Evolutionary conservation across 768 basidiomycete genomes (phyloP), one percentile per base, ranked within the genome.

Genomic region (Royoungia palumana): DNA sequence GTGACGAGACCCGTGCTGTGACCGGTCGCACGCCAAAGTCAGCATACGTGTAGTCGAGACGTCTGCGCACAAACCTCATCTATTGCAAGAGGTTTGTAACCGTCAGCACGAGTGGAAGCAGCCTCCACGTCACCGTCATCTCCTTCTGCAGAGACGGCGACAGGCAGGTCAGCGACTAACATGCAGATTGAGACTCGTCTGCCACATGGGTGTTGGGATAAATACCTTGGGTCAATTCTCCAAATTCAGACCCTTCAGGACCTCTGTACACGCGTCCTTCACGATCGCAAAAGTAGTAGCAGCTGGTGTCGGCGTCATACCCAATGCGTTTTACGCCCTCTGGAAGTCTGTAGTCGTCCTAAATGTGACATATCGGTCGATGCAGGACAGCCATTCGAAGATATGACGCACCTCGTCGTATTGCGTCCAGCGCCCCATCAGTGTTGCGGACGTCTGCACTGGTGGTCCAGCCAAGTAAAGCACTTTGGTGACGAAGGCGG

Each of bases 221-320:
- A 56, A 35, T 62, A 78, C 76, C 72, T 65, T 60, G 68, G 17
- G 54, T 70, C 57, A 78, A 53, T 47, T 77, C 72, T 20, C 87
- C 81, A 54, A 76, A 87, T 61, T 81, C 70, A 28, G 81, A 76
- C 20, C 86, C 87, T 53, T 82, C 75, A 16, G 76, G 68, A 27
- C 78, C 78, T 64, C 80, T 81, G 83, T 59, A 81, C 53, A 66
- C 61, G 8, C 63, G 68, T 10, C 87, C 85, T 40, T 74, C 75
- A 3, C 48, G 48, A 63, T 81, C 80, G 21, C 75, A 75, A 68
- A 83, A 90, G 61, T 76, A 75, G 70, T 89, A 89, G 41, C 76
- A 70, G 41, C 79, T 76, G 2, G 75, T 74, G 69, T 90, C 88
- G 4, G 82, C 70, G 67, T 91, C 88, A 60, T 89, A 90, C 11